Evolutionary conservation across 495 filamentous ascomycete species (phyloP), one percentile per base, ranked within the genome.

Genomic region (Neurospora africana): DNA sequence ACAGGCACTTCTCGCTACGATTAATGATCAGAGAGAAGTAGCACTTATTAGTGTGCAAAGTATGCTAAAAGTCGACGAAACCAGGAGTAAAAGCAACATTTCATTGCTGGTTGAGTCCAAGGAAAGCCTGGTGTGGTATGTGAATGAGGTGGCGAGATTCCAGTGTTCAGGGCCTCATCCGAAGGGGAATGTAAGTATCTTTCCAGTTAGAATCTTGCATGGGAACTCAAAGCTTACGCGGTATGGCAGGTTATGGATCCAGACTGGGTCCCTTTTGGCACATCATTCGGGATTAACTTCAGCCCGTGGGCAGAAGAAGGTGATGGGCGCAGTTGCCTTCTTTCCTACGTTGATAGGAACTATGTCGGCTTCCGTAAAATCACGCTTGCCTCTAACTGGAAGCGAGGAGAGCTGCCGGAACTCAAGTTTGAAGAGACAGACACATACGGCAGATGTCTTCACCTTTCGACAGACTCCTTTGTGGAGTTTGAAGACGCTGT

Each of bases 401-500:
- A 68, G 2, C 65, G 70, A 19, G 79, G 76, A 11, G 58, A 74
- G 21, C 35, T 71, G 13, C 81, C 78, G 4, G 37, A 76, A 1
- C 72, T 86, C 7, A 67, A 73, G 0, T 73, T 82, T 1, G 75
- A 72, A 21, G 47, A 71, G n/a, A 67, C 70, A 11, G 83, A 85
- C 67, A 72, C 71, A 0, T 74, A 76, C 36, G 83, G 82, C 0
- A 78, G 80, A 69, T 86, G 84, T 65, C 70, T 85, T 13, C 77
- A 81, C 73, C 74, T 85, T 21, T 80, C 83, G 3, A 77, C 79
- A 8, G 83, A 86, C 58, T 77, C 81, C 0, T 85, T 85, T 71
- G 78, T 86, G 4, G 80, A 81, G 72, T 86, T 83, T 77, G 84
- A 86, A 71, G 77, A 84, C 47, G 75, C 74, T 9, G 84, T 84